Base-by-base conservation (phyloP, 2,329 filamentous ascomycete genomes). In the Calonectria pauciramosa region DNA sequence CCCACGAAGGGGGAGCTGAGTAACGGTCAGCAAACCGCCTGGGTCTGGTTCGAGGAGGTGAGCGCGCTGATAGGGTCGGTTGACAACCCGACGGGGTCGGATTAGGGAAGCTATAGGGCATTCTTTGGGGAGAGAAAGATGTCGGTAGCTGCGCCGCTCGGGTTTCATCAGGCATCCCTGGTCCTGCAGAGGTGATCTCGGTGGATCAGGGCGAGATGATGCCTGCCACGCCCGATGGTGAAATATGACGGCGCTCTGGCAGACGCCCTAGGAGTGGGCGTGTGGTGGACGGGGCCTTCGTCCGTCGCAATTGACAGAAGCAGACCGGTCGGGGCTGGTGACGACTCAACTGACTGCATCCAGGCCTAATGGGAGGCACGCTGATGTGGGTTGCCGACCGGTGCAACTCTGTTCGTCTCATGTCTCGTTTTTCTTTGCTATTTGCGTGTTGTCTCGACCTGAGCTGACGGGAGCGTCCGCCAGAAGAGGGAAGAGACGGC, bases 141-240 rank as follows among this genome's bases (percentile, higher is more conserved):
- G 51, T 64, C 70, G 60, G 59, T 28, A 65, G 66, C 66, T 70
- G 71, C 68, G 52, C 66, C 74, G 73, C 44, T 75, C 36, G 63
- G 73, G 71, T 75, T 73, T 75, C 66, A 70, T 76, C 73, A 78
- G 72, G 72, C 71, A 77, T 74, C 75, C 79, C 75, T 73, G 73
- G 73, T 65, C 74, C 68, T 77, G 76, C 72, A 76, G 72, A 56
- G 74, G 67, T 81, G 77, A 80, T 79, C 71, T 71, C 47, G 70
- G 70, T 76, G 76, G 68, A 74, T 73, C 51, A 66, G 52, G 70
- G 60, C 60, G 72, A 66, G 64, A 26, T 52, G 32, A 70, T 71
- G 52, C 71, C 70, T 65, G 68, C 68, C 68, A 72, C 67, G 68
- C 68, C 51, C 72, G 28, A 71, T 72, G 74, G 67, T 72, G 70